Base-by-base conservation (phyloP, 2,329 filamentous ascomycete species). In the Ophioceras dolichostomum region DNA sequence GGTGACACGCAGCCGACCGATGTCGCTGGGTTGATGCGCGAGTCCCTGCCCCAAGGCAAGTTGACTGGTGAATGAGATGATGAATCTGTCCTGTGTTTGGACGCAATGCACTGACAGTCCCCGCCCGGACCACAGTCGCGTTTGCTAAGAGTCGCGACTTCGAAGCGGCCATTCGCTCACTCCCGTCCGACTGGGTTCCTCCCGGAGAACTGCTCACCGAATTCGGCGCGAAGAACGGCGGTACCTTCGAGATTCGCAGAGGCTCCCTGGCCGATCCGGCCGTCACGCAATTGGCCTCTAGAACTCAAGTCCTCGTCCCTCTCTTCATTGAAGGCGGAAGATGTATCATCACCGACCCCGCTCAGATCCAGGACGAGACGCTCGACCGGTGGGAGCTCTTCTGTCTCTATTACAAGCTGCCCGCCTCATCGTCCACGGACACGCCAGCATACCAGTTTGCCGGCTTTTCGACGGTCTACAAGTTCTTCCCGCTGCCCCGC, bases 311-410 rank as follows among this genome's bases (percentile, higher is more conserved):
- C 39, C 65, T 94, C 26, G 75, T 88, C 5, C 76, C 85, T 13
- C 68, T 96, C 41, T 93, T 87, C 56, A 95, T 98, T 43, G 93
- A 98, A 57, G 91, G 85, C 20, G 91, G 88, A n/a, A 83, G 76
- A 4, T 76, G 76, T 27, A 77, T 95, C 32, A 56, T 67, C 4
- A 59, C 59, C 4, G 58, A 65, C 3, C 76, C 87, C 28, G n/a
- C n/a, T n/a, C n/a, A n/a, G n/a, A n/a, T n/a, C n/a, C 70, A 83
- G 37, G 71, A 80, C 1, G 81, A 88, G 43, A 79, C 76, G 0
- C 59, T 80, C 16, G 74, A 87, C 42, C 74, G 89, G 49, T 98
- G 91, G 91, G 87, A 83, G 1, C 62, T 96, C n/a, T 96, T 87
- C 60, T 78, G 94, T 47, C 65, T 94, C 39, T 89, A 82, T 57